These are phyloP conservation scores for Leonotis leonurus DNA, from an alignment of 257 asterid species.

Conservation along the genomic window DNA sequence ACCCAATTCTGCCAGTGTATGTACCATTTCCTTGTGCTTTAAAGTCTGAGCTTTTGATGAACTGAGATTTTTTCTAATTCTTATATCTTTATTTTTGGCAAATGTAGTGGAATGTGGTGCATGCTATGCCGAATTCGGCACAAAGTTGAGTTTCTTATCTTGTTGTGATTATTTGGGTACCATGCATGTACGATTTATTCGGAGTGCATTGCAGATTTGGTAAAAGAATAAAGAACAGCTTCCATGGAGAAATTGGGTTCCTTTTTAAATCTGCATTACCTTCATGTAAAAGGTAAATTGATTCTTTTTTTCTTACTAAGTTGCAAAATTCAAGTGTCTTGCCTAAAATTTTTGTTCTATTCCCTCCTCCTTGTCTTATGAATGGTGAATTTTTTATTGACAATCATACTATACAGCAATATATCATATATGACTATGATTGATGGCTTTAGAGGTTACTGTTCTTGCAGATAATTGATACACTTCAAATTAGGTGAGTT, in stretches of 20 bases:
- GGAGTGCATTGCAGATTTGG: not conserved
- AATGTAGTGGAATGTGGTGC: slow-evolving; percentile 7
- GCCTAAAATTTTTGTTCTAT: not conserved
- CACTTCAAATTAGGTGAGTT: not conserved
- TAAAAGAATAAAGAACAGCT: not conserved
- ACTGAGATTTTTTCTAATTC: not conserved
- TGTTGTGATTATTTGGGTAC: not conserved
- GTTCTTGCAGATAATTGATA: not conserved
- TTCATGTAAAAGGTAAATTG: not conserved
- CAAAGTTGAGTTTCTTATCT: not conserved
- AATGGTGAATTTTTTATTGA: not conserved
- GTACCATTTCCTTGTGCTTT: no score
- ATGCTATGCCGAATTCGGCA: slow-evolving; percentile 8
- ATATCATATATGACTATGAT: not conserved
- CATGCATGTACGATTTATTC: slow-evolving; percentile 5
- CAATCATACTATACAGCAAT: not conserved
- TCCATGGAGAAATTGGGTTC: not conserved
- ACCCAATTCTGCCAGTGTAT: no score
- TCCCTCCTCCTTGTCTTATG: not conserved
- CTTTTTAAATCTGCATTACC: not conserved
- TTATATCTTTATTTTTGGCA: not conserved
- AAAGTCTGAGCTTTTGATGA: not conserved
- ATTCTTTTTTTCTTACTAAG: not conserved
- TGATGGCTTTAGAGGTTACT: not conserved
- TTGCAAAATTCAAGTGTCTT: not conserved